Evolutionary conservation across 148 eudicot species (phyloP).

Genomic region (Limonium bicolor): DNA sequence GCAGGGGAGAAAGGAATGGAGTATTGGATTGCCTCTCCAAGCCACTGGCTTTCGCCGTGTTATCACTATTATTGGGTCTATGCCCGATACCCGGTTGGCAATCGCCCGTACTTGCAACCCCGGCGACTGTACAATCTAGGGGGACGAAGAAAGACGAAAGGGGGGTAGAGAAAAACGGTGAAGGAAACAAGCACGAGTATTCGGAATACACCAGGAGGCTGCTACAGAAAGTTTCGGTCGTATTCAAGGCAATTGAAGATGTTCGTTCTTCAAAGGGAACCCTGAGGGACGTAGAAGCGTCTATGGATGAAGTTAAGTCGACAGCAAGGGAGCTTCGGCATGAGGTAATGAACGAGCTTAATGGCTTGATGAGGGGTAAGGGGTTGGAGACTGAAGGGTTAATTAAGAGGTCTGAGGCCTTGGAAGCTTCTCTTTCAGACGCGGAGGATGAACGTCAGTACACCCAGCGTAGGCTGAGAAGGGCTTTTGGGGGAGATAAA

Average conservation of each 20-base stretch:
- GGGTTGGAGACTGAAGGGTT: slow-evolving; percentile 20
- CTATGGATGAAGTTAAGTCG: slow-evolving; percentile 37
- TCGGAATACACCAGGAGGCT: slow-evolving; percentile 33
- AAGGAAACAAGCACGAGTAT: slow-evolving; percentile 36
- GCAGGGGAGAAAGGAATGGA: slow-evolving; percentile 7
- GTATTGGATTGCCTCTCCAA: slow-evolving; percentile 17
- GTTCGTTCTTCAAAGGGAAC: slow-evolving; percentile 25
- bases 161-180: slow-evolving; percentile 10
- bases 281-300: slow-evolving; percentile 20
- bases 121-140: slow-evolving; percentile 18
- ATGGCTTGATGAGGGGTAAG: slow-evolving; percentile 33
- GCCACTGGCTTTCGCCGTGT: slow-evolving; percentile 26
- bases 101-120: slow-evolving; percentile 26
- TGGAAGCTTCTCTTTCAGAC: slow-evolving; percentile 12
- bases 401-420: slow-evolving; percentile 13
- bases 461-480: slow-evolving; percentile 8
- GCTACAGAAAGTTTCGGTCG: slow-evolving; percentile 26
- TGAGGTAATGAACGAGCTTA: slow-evolving; percentile 42
- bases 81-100: slow-evolving; percentile 33
- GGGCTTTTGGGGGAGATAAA: slow-evolving; percentile 13
- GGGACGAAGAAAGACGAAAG: slow-evolving; percentile 21
- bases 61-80: slow-evolving; percentile 38
- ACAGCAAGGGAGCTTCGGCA: slow-evolving; percentile 36
- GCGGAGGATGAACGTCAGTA: slow-evolving; percentile 31
- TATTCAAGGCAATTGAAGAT: slow-evolving; percentile 37